These are phyloP conservation scores for Pichia eremophila DNA, from an alignment of 805 yeast species.

Conservation along the genomic window DNA sequence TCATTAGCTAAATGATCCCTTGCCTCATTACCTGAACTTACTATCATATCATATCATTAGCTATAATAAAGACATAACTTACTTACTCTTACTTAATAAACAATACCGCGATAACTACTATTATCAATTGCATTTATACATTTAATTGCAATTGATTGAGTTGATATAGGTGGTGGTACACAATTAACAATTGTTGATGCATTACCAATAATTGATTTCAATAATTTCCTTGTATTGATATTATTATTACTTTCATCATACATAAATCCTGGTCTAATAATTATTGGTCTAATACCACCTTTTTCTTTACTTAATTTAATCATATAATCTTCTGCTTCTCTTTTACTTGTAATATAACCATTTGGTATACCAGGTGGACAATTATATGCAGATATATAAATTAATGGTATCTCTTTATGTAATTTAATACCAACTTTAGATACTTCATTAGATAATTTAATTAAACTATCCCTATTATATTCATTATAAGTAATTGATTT, in stretches of 20 bases:
- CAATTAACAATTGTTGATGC: too few species aligned
- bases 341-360: constrained; percentile 66
- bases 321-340: constrained; percentile 64
- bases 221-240: constrained; percentile 11
- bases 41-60: too few species aligned
- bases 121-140: constrained; percentile 48
- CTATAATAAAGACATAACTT: too few species aligned
- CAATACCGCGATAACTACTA: constrained; percentile 37
- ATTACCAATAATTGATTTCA: constrained; percentile 33
- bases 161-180: constrained; percentile 50
- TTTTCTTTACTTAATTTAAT: constrained; percentile 14
- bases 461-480: constrained; percentile 62
- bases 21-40: constrained; percentile 22
- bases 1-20: constrained; percentile 57
- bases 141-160: constrained; percentile 58
- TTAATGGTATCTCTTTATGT: constrained; percentile 2
- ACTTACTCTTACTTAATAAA: too few species aligned
- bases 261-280: constrained; percentile 80
- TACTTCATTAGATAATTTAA: constrained; percentile 13
- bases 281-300: constrained; percentile 46
- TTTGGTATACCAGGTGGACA: constrained; percentile 32
- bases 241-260: constrained; percentile 39
- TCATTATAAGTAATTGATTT: constrained; percentile 21
- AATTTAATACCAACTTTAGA: background rate
- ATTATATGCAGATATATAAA: too few species aligned